A percentile compares a stretch with the other conserved stretches of the same genome.
These are phyloP conservation scores for Earliella scabrosa DNA, from an alignment of 1,284 basidiomycete species.

Conservation along the genomic window DNA sequence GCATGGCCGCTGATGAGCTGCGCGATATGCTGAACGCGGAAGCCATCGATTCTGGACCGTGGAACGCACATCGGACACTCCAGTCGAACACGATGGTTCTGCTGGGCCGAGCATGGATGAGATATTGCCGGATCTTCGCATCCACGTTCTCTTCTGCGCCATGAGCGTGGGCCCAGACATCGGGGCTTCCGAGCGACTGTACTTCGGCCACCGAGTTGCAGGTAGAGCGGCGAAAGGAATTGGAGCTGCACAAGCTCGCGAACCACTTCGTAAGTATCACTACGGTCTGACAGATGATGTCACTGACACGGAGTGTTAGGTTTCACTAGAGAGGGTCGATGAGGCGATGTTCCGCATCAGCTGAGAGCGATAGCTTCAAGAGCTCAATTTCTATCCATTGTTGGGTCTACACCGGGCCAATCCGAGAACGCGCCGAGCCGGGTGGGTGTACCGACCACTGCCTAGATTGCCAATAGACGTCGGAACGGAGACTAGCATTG, in stretches of 20 bases:
- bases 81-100: too few species aligned
- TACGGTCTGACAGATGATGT: neutral
- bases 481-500: conserved; percentile 5
- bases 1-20: conserved; percentile 20
- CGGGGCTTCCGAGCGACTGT: conserved; percentile 7
- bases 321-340: conserved; percentile 14
- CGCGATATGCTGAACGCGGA: conserved; percentile 4
- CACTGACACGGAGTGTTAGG: conserved; percentile 5
- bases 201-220: conserved; percentile 1
- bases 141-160: conserved; percentile 23
- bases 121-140: conserved; percentile 19
- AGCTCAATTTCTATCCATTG: neutral
- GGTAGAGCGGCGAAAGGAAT: conserved; percentile 1
- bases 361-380: too few species aligned
- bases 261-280: conserved; percentile 20
- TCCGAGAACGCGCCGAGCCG: neutral
- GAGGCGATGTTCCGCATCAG: too few species aligned
- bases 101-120: conserved; percentile 14
- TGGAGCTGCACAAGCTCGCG: conserved; percentile 14
- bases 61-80: conserved; percentile 13
- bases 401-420: neutral
- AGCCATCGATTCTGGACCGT: conserved; percentile 17
- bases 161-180: conserved; percentile 18
- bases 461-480: neutral
- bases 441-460: neutral